Conservation (phyloP, 78 protist genomes). For the Dictyostelium citrinum region DNA sequence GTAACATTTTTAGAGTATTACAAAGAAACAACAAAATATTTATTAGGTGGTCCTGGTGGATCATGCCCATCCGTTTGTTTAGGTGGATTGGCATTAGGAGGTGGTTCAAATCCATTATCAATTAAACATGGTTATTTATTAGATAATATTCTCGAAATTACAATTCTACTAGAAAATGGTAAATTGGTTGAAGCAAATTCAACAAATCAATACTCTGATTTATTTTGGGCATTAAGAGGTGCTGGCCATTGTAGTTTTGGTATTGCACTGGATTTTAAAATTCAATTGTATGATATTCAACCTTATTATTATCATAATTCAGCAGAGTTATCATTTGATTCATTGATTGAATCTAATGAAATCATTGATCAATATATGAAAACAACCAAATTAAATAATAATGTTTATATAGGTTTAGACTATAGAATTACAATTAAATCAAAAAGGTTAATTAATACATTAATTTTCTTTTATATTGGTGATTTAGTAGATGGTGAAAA, state of each 20-base stretch:
- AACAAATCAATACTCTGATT: background rate
- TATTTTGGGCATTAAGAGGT: constrained; percentile 39
- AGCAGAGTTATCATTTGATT: background rate
- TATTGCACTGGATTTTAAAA: background rate
- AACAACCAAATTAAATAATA: background rate
- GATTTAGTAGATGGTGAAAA: background rate
- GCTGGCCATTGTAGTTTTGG: constrained; percentile 8
- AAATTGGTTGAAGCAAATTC: background rate
- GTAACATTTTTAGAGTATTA: constrained; percentile 5
- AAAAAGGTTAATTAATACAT: background rate
- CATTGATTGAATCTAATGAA: background rate
- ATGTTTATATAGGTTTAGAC: constrained; percentile 2
- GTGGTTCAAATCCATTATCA: constrained; percentile 31
- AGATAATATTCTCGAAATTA: constrained; percentile 10
- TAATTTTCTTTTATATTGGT: background rate
- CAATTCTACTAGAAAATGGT: background rate
- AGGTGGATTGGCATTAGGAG: constrained; percentile 31
- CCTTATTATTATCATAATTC: background rate
- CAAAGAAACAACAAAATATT: background rate
- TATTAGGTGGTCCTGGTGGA: constrained; percentile 24
- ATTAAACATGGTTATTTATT: background rate
- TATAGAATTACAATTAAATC: background rate
- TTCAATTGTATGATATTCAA: background rate
- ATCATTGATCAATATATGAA: background rate
- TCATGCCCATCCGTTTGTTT: constrained; percentile 28